Evolutionary conservation across 805 yeast species (phyloP).

Genomic region (Torulaspora microellipsoides): DNA sequence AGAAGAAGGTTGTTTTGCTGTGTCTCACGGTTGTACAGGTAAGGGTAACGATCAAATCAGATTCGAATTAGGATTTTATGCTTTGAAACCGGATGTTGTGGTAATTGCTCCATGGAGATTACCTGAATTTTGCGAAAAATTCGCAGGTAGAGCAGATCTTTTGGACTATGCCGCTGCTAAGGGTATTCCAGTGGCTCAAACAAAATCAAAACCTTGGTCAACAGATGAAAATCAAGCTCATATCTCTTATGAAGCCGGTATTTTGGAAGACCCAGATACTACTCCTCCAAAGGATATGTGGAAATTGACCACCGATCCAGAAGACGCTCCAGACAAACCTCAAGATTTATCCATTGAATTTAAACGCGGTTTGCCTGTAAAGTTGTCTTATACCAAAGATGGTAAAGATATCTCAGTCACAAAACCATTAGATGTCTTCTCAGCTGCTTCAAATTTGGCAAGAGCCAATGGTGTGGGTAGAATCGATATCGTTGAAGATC

Average conservation of each 20-base stretch:
- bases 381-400: constrained; percentile 61
- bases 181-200: constrained; percentile 91
- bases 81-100: constrained; percentile 92
- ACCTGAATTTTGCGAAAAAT: constrained; percentile 88
- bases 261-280: constrained; percentile 95
- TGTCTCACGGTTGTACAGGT: constrained; percentile 99
- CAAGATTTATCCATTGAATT: constrained; percentile 83
- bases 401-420: constrained; percentile 63
- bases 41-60: constrained; percentile 99
- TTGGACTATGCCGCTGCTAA: constrained; percentile 90
- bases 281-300: constrained; percentile 99
- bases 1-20: constrained; percentile 97
- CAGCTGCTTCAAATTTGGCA: constrained; percentile 89
- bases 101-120: constrained; percentile 99
- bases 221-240: constrained; percentile 99
- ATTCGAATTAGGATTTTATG: constrained; percentile 95
- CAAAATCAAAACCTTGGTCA: constrained; percentile 99
- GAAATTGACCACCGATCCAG: constrained; percentile 95
- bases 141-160: constrained; percentile 96
- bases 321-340: constrained; percentile 90
- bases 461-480: constrained; percentile 99
- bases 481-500: constrained; percentile 97
- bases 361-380: constrained; percentile 81
- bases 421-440: constrained; percentile 87
- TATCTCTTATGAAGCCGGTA: constrained; percentile 99